Percentiles rank a stretch among this genome's conserved stretches.
Evolutionary conservation across 768 basidiomycete species (phyloP).

Genomic region (Royoungia palumana): DNA sequence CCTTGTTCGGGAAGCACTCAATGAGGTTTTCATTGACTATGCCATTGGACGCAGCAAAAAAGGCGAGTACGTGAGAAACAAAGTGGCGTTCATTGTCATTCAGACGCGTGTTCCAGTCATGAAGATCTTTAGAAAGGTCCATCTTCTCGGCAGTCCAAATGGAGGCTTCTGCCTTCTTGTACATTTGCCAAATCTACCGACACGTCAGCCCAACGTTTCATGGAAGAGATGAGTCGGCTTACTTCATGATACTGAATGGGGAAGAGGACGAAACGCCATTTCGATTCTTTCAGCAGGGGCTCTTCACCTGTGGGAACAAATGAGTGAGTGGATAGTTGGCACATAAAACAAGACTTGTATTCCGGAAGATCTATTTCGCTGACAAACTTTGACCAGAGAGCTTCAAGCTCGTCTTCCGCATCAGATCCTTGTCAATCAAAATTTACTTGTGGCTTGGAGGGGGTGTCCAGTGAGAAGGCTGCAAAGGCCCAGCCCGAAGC

Average conservation of each 20-base stretch:
- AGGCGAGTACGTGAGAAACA: constrained; percentile 89
- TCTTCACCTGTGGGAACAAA: constrained; percentile 55
- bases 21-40: constrained; percentile 96
- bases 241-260: constrained; percentile 93
- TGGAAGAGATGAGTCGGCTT: too few species aligned
- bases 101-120: constrained; percentile 82
- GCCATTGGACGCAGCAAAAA: constrained; percentile 94
- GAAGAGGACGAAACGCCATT: constrained; percentile 84
- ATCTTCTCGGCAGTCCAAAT: constrained; percentile 96
- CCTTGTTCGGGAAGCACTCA: constrained; percentile 89
- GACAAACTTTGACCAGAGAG: constrained; percentile 53
- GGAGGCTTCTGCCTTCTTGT: constrained; percentile 92
- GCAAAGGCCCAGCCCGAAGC: too few species aligned
- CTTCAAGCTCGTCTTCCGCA: constrained; percentile 29
- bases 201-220: neutral
- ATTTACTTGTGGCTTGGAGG: constrained; percentile 28
- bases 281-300: constrained; percentile 74
- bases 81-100: constrained; percentile 85
- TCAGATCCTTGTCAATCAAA: constrained; percentile 33
- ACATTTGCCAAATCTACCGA: constrained; percentile 86
- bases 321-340: neutral
- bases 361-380: constrained; percentile 71
- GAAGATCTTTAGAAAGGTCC: constrained; percentile 80
- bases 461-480: too few species aligned
- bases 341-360: constrained; percentile 29